Conservation (phyloP, 331 rosid genomes). For the Ulmus americana region DNA sequence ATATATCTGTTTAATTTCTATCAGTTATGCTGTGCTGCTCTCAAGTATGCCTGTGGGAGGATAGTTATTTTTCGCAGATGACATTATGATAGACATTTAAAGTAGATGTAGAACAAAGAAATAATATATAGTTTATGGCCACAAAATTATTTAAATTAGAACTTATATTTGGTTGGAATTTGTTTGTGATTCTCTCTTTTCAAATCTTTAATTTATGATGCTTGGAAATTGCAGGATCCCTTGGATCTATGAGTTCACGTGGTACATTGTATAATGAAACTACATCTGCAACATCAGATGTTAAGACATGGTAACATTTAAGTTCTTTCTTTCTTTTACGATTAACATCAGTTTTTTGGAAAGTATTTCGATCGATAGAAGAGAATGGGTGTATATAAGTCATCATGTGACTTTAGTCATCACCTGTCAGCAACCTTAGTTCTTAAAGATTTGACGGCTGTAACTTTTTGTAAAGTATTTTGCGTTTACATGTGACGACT, state of each 20-base stretch:
- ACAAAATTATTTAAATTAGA: background rate
- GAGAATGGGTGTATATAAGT: background rate
- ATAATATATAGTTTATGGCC: background rate
- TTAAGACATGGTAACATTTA: slow-evolving; percentile 63
- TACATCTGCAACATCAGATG: slow-evolving; percentile 38
- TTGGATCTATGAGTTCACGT: slow-evolving; percentile 72
- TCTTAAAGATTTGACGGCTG: background rate
- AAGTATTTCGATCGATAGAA: background rate
- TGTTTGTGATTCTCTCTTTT: background rate
- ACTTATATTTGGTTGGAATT: background rate
- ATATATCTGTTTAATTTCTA: background rate
- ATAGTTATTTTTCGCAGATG: background rate
- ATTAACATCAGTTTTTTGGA: background rate
- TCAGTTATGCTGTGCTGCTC: background rate
- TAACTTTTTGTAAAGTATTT: background rate
- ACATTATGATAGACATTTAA: background rate
- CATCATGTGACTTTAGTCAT: background rate
- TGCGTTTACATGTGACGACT: slow-evolving; percentile 22
- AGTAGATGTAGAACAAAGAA: background rate
- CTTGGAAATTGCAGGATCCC: slow-evolving; percentile 52
- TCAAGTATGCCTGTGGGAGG: background rate
- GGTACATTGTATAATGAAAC: slow-evolving; percentile 61
- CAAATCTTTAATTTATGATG: slow-evolving; percentile 2
- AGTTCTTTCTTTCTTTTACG: background rate
- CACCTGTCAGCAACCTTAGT: background rate